A percentile compares a stretch with the other conserved stretches of the same genome.
Evolutionary conservation across 2,329 filamentous ascomycete species (phyloP).

Genomic region (Biscogniauxia mediterranea): DNA sequence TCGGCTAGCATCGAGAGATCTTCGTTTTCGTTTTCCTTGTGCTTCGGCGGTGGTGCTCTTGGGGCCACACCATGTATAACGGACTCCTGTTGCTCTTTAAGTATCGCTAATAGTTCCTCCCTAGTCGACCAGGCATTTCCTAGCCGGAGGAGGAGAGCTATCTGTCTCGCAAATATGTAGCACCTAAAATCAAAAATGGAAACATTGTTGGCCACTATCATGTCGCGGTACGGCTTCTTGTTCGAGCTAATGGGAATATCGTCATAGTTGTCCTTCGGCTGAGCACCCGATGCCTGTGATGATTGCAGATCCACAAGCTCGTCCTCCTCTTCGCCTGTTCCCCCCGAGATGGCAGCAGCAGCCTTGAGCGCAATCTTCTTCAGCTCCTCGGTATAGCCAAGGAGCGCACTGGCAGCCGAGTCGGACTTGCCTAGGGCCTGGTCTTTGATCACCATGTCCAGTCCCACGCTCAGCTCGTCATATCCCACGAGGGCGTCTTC

Average conservation of each 20-base stretch:
- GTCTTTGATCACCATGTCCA: slow-evolving; percentile 80
- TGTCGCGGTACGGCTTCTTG: slow-evolving; percentile 81
- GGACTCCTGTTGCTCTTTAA: slow-evolving; percentile 61
- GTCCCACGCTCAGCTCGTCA: slow-evolving; percentile 84
- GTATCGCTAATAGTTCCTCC: slow-evolving; percentile 60
- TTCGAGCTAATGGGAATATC: slow-evolving; percentile 62
- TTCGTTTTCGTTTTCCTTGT: slow-evolving; percentile 60
- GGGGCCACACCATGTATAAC: slow-evolving; percentile 58
- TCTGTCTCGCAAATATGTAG: slow-evolving; percentile 89
- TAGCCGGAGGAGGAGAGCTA: slow-evolving; percentile 75
- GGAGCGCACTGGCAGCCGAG: slow-evolving; percentile 69
- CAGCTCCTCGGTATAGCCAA: slow-evolving; percentile 72
- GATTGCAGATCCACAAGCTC: slow-evolving; percentile 52
- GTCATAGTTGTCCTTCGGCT: slow-evolving; percentile 42
- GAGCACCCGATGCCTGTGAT: slow-evolving; percentile 26
- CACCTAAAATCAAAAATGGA: slow-evolving; percentile 93
- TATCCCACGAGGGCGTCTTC: slow-evolving; percentile 95
- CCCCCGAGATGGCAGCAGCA: slow-evolving; percentile 41
- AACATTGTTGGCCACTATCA: slow-evolving; percentile 92
- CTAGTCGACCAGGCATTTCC: slow-evolving; percentile 69
- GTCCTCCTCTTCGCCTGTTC: slow-evolving; percentile 34
- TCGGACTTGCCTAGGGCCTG: slow-evolving; percentile 61
- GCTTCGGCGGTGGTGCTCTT: slow-evolving; percentile 45
- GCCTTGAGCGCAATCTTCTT: slow-evolving; percentile 56
- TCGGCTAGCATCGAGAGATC: slow-evolving; percentile 81